Percentiles rank a stretch among this genome's conserved stretches.
phyloP scores from a whole-genome alignment of 768 basidiomycete genomes.

The Tulasnella sp. region DNA sequence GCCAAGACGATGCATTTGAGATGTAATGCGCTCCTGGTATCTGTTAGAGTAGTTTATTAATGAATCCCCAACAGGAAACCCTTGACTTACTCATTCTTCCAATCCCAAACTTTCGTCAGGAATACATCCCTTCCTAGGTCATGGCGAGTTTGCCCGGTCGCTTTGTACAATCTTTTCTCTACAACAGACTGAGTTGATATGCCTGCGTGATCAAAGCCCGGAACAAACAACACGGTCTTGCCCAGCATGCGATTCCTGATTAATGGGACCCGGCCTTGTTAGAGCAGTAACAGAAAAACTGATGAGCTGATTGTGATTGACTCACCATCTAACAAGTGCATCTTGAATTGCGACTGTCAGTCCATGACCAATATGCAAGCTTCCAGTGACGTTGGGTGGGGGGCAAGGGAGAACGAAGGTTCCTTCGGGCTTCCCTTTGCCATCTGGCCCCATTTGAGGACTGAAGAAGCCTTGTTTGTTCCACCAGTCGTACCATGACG shows the following conservation, averaged over 20 bases:
- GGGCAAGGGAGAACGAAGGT: conserved; percentile 79
- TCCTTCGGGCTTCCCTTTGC: conserved; percentile 47
- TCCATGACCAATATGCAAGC: conserved; percentile 89
- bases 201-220: conserved; percentile 96
- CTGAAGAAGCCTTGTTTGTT: conserved; percentile 78
- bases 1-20: conserved; percentile 76
- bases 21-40: conserved; percentile 86
- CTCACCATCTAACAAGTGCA: conserved; percentile 72
- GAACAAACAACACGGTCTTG: conserved; percentile 75
- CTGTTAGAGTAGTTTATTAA: conserved; percentile 30
- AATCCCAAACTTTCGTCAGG: conserved; percentile 79
- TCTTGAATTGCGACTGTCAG: conserved; percentile 89
- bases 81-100: conserved; percentile 86
- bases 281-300: not conserved
- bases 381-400: conserved; percentile 95
- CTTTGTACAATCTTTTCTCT: conserved; percentile 80
- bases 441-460: conserved; percentile 48
- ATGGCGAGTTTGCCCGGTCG: conserved; percentile 69
- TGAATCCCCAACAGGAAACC: not conserved
- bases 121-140: conserved; percentile 92
- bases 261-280: not conserved
- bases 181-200: conserved; percentile 98
- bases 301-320: conserved; percentile 13
- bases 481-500: conserved; percentile 99
- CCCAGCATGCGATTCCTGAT: conserved; percentile 91